Percentiles rank a stretch among this genome's conserved stretches.
Conservation (phyloP, 768 basidiomycete species). For the Coprinellus micaceus region DNA sequence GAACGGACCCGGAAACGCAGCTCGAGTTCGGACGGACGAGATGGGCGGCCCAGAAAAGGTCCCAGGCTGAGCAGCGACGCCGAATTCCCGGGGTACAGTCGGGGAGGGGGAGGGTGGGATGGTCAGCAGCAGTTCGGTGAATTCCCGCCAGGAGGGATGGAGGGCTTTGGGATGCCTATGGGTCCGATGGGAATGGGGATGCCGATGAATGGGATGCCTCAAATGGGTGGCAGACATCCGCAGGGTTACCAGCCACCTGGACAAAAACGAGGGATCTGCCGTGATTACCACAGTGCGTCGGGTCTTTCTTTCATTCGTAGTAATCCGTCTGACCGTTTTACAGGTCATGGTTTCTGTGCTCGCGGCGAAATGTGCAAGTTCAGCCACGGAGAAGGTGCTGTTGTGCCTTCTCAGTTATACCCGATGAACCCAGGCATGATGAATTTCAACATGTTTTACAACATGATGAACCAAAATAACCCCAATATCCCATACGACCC, state of each 20-base stretch:
- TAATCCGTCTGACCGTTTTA: slow-evolving; percentile 7
- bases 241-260: slow-evolving; percentile 69
- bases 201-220: slow-evolving; percentile 23
- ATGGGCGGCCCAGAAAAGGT: slow-evolving; percentile 61
- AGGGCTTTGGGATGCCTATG: slow-evolving; percentile 25
- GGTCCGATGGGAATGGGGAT: slow-evolving; percentile 28
- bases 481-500: slow-evolving; percentile 63
- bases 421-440: slow-evolving; percentile 50
- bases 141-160: slow-evolving; percentile 29
- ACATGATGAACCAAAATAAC: slow-evolving; percentile 19
- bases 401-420: slow-evolving; percentile 68
- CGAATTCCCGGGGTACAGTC: slow-evolving; percentile 63
- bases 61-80: slow-evolving; percentile 62
- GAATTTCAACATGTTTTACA: slow-evolving; percentile 35
- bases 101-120: slow-evolving; percentile 31
- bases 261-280: slow-evolving; percentile 74
- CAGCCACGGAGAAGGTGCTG: slow-evolving; percentile 88
- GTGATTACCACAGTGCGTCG: slow-evolving; percentile 86
- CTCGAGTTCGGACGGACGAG: slow-evolving; percentile 57
- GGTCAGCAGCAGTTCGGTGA: slow-evolving; percentile 26
- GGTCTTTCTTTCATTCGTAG: slow-evolving; percentile 2
- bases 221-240: slow-evolving; percentile 42
- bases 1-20: slow-evolving; percentile 62
- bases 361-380: slow-evolving; percentile 88
- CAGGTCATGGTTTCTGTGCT: slow-evolving; percentile 89